Evolutionary conservation across 2,329 filamentous ascomycete genomes (phyloP).

Genomic region (Penicillium olsonii): DNA sequence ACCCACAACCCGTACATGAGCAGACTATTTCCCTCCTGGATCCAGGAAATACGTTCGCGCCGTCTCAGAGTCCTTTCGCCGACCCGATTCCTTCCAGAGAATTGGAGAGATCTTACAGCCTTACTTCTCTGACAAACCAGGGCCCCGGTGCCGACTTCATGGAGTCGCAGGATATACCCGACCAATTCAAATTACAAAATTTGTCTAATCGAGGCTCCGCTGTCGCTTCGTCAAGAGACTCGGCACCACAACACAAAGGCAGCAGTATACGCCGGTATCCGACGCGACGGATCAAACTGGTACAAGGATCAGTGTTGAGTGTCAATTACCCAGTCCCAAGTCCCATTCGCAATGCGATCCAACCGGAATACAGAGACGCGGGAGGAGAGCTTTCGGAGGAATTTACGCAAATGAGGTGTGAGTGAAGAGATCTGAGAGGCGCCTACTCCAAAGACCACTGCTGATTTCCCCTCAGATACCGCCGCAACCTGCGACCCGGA

Average conservation of each 20-base stretch:
- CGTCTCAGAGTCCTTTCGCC: neutral
- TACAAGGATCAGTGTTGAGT: constrained; percentile 16
- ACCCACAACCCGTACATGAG: neutral
- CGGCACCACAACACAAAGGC: constrained; percentile 1
- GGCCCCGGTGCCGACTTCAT: neutral
- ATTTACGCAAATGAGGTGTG: constrained; percentile 20
- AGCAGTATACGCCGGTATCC: constrained; percentile 14
- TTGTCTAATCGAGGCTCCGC: constrained; percentile 5
- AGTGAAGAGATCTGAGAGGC: neutral
- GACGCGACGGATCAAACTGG: constrained; percentile 17
- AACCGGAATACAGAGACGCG: constrained; percentile 14
- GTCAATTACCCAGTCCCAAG: constrained; percentile 18
- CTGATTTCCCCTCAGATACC: constrained; percentile 59
- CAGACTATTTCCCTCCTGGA: neutral
- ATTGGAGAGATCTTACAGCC: neutral
- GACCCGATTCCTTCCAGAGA: neutral
- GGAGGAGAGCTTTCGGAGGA: constrained; percentile 18
- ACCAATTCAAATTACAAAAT: constrained; percentile 8
- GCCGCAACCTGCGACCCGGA: constrained; percentile 94
- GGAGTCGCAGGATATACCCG: constrained; percentile 2
- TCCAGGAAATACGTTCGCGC: neutral
- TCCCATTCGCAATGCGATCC: constrained; percentile 17
- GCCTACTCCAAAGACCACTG: neutral
- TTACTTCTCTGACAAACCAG: neutral
- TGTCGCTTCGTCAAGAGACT: constrained; percentile 4